phyloP scores from a whole-genome alignment of 2,329 filamentous ascomycete genomes.

The Colletotrichum sp. region DNA sequence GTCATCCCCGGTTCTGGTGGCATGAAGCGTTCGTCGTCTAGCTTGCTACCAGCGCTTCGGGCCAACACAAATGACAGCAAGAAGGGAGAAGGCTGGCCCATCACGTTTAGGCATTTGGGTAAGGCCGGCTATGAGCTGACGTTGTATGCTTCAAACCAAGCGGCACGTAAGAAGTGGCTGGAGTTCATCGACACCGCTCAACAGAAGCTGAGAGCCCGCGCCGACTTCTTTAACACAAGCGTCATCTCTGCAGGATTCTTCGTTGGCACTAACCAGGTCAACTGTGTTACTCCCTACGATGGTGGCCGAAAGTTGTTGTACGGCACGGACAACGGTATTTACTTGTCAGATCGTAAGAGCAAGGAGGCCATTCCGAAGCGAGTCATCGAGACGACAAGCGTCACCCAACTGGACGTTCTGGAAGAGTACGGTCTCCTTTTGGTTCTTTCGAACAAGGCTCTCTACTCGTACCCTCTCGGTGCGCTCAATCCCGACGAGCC shows the following conservation, averaged over 20 bases:
- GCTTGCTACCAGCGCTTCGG: slow-evolving; percentile 68
- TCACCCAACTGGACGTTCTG: slow-evolving; percentile 94
- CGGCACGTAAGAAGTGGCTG: slow-evolving; percentile 93
- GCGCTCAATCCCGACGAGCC: slow-evolving; percentile 86
- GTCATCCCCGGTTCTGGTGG: slow-evolving; percentile 82
- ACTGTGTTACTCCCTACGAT: slow-evolving; percentile 93
- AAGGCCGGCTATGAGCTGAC: slow-evolving; percentile 95
- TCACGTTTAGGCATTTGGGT: slow-evolving; percentile 94
- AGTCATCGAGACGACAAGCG: slow-evolving; percentile 83
- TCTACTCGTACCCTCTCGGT: slow-evolving; percentile 87
- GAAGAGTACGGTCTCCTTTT: slow-evolving; percentile 94
- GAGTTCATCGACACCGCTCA: slow-evolving; percentile 94
- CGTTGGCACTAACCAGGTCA: slow-evolving; percentile 78
- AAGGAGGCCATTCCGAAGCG: slow-evolving; percentile 82
- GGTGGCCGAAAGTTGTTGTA: slow-evolving; percentile 94
- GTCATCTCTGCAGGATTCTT: slow-evolving; percentile 66
- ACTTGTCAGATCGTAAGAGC: slow-evolving; percentile 86
- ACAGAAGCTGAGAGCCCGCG: slow-evolving; percentile 82
- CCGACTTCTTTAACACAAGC: slow-evolving; percentile 86
- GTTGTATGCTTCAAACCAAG: slow-evolving; percentile 84
- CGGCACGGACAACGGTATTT: slow-evolving; percentile 93
- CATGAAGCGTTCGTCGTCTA: slow-evolving; percentile 86
- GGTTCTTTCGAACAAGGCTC: slow-evolving; percentile 90
- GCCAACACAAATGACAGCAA: slow-evolving; percentile 57
- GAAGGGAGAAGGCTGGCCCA: slow-evolving; percentile 81